Base-by-base conservation (phyloP, 169 alveolate species). In the Plasmodium malariae region DNA sequence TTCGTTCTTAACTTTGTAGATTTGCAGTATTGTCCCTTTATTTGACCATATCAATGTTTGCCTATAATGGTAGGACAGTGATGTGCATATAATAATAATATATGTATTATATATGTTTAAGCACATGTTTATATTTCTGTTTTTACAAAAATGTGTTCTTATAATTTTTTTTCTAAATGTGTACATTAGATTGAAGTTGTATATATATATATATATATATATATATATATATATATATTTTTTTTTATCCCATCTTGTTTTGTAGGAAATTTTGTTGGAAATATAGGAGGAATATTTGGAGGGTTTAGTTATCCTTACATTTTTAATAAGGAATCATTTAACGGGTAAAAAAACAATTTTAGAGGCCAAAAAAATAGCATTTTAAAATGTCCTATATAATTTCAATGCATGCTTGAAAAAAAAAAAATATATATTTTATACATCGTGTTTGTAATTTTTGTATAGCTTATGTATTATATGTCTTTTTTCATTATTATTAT, bases 211-310 rank as follows among this genome's bases (percentile, higher is more conserved):
- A 49, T 49, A 11, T 49, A 49, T 9, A 45, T 45, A n/a, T n/a
- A n/a, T n/a, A n/a, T n/a, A n/a, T n/a, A n/a, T n/a, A n/a, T n/a
- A n/a, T n/a, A n/a, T n/a, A n/a, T n/a, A 45, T 55, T 51, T 14
- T 51, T 54, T 30, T 17, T 55, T 32, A 11, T 9, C 0, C 36
- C 24, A n/a, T 55, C 34, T 73, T 57, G 12, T 26, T 24, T 55
- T 73, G 17, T 71, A 83, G 91, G 91, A 67, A 83, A 83, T 19
- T n/a, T 83, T 17, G 3, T 83, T 51, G 91, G 91, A n/a, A 54
- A 67, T 19, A 5, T 83, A 7, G 91, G 91, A 3, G 91, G 85
- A 12, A 1, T 83, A 21, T 55, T 83, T 5, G 73, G 78, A 11
- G 91, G 91, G 2, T 34, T 67, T 28, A 34, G 83, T 37, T 83